Conservation (phyloP, 2,329 filamentous ascomycete species). For the Verticillium dahliae region DNA sequence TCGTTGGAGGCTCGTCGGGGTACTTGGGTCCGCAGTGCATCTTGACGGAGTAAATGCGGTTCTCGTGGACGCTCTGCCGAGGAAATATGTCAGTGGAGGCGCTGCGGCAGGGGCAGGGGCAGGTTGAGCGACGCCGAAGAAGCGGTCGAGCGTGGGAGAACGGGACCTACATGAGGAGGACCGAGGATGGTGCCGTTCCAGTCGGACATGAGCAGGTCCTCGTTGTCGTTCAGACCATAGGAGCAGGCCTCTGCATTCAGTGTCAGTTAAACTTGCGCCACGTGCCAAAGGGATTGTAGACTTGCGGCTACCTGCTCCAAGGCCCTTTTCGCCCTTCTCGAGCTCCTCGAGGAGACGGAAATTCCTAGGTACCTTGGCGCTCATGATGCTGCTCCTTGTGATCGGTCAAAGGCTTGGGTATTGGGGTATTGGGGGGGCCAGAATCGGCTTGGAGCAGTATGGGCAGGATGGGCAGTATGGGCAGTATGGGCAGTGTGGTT, state of each 20-base stretch:
- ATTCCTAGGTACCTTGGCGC: constrained; percentile 75
- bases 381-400: constrained; percentile 17
- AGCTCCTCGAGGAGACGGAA: constrained; percentile 95
- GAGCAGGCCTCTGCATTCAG: constrained; percentile 78
- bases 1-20: constrained; percentile 79
- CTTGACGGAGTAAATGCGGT: constrained; percentile 96
- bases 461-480: no score
- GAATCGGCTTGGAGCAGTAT: neutral
- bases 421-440: neutral
- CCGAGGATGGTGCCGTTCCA: constrained; percentile 98
- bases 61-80: constrained; percentile 83
- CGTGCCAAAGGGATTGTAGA: constrained; percentile 1
- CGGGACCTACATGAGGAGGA: constrained; percentile 75
- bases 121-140: neutral
- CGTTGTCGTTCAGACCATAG: constrained; percentile 88
- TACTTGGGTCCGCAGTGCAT: constrained; percentile 91
- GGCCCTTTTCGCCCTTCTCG: constrained; percentile 97
- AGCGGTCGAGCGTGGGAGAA: neutral
- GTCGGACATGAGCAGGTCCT: constrained; percentile 94
- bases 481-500: neutral
- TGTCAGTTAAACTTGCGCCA: neutral
- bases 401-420: neutral
- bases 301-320: constrained; percentile 67
- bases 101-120: neutral
- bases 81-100: constrained; percentile 4